Base-by-base conservation (phyloP, 2,329 filamentous ascomycete genomes). In the Cordyceps cateniannulata region DNA sequence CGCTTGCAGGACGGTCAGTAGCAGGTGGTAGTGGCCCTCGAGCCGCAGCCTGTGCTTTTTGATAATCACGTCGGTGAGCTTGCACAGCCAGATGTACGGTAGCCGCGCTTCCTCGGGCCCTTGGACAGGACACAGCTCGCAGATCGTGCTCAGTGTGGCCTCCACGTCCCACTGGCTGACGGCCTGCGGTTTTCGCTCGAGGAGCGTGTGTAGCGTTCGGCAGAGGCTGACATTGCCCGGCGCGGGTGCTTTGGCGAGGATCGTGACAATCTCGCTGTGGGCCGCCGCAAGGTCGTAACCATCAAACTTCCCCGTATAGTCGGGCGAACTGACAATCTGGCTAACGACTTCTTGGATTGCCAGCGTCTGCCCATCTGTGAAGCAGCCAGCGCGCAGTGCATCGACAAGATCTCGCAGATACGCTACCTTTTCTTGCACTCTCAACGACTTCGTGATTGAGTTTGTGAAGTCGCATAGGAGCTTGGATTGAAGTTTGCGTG, bases 101-200 rank as follows among this genome's bases (percentile, higher is more conserved):
- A 7, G 73, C 68, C 1, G 73, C 71, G 18, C 68, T 20, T 40
- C 22, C 2, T 42, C 44, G 25, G 16, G 14, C 16, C 24, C 50
- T 24, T n/a, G 50, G 3, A 25, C 42, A 16, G 68, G 64, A 50
- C 63, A 69, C 66, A 78, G 52, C 72, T 71, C 54, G 67, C 71
- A 63, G 68, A 83, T 74, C 5, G 74, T 76, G 65, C 75, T 76
- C 44, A 85, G 69, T 4, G 81, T 82, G 29, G 74, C 65, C 62
- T 85, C 83, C 24, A 85, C 75, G 63, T 84, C 85, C 78, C 82
- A 84, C 66, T 86, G 83, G 6, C 76, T 78, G 76, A 85, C 82
- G 45, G 75, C 73, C 20, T 74, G 75, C 0, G 79, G 74, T 48
- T 78, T 78, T 64, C 76, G 77, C 63, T 83, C 81, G 25, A 85